Evolutionary conservation across 1,284 basidiomycete species (phyloP), one percentile per base, ranked within the genome.

Genomic region (Sutorius eximius): DNA sequence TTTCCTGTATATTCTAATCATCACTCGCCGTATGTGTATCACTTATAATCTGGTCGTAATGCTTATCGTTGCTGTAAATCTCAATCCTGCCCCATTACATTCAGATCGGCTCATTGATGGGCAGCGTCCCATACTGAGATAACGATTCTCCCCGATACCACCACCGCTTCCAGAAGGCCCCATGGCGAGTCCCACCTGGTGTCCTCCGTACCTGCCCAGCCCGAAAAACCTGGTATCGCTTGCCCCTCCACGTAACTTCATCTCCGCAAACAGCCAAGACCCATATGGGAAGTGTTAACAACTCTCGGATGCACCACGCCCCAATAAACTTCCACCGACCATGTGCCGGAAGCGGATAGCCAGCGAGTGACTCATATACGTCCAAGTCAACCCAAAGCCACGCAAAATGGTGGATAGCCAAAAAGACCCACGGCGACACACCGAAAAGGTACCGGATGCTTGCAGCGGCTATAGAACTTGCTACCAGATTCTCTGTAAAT

Each of bases 231-330:
- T 77, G 73, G 65, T 92, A 92, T 58, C 64, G 76, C 64, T 71
- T 78, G 2, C 92, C 93, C 66, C 95, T 81, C 95, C 95, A 98
- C 1, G 80, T 76, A 24, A 98, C 91, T 51, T 85, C 82, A 65
- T 83, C 81, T 20, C 94, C 93, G 45, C 86, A 71, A 55, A 97
- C 83, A 5, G 91, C 94, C 56, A 87, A 75, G 4, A 87, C 49
- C 83, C 87, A 98, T 56, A 97, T 91, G 0, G 94, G 94, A 15
- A 97, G 74, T 1, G 95, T 86, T 52, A 95, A 69, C 18, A 85
- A 36, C 71, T 98, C 95, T 47, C 95, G 80, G 10, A 81, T 74
- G 13, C 76, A 68, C 93, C 93, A 98, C 7, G 92, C 91, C 20
- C 75, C 63, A 42, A 93, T 65, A 68, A 96, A 97, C 45, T 71